Conservation (phyloP, 1,284 basidiomycete genomes). For the Bjerkandera adusta region DNA sequence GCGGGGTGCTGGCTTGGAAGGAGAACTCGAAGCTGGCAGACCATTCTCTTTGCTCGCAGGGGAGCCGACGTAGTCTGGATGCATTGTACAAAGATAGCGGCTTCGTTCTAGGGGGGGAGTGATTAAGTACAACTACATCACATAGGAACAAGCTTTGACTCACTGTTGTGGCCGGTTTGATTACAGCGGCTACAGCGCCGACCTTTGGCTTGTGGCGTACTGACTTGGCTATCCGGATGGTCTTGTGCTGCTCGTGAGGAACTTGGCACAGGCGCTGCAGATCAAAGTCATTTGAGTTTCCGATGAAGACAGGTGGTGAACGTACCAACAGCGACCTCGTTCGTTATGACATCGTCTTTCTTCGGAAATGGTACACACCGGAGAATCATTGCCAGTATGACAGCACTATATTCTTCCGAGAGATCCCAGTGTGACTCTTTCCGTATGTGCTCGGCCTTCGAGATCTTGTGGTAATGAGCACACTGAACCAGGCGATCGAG, state of each 20-base stretch:
- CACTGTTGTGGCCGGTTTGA: no score
- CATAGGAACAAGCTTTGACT: no score
- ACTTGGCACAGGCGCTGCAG: not conserved
- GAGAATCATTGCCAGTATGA: slow-evolving; percentile 6
- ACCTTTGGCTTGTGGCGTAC: not conserved
- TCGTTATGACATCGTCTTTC: not conserved
- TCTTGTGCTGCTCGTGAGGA: not conserved
- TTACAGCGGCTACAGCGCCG: no score
- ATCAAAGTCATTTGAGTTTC: not conserved
- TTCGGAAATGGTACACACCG: not conserved
- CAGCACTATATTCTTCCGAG: not conserved
- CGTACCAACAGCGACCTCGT: not conserved
- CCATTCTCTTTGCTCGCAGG: no score
- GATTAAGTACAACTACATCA: no score
- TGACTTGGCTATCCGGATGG: not conserved
- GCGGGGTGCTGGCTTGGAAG: no score
- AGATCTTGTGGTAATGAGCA: slow-evolving; percentile 19
- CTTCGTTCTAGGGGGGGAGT: no score
- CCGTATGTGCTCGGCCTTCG: slow-evolving; percentile 4
- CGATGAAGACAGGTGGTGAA: not conserved
- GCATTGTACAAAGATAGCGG: no score
- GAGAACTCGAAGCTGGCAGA: no score
- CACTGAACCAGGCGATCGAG: slow-evolving; percentile 25
- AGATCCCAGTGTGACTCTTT: slow-evolving; percentile 8
- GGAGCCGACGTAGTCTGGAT: no score